These are phyloP conservation scores for Daldinia grandis DNA, from an alignment of 495 filamentous ascomycete genomes.

Conservation along the genomic window DNA sequence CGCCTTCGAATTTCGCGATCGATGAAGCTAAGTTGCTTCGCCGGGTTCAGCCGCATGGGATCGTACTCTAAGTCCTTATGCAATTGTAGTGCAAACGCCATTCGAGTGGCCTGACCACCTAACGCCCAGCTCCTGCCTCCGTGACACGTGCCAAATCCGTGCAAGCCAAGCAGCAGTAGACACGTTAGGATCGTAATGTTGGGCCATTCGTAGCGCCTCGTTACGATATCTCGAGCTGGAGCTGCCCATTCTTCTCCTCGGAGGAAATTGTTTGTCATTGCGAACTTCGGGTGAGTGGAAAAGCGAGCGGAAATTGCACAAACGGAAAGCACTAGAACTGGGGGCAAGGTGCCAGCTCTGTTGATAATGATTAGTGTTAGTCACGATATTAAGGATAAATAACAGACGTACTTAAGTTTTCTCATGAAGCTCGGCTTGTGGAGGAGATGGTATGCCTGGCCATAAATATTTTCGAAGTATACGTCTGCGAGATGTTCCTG, in stretches of 20 bases:
- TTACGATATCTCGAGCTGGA: slow-evolving; percentile 81
- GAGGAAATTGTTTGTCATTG: slow-evolving; percentile 83
- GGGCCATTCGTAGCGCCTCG: slow-evolving; percentile 88
- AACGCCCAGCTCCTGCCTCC: slow-evolving; percentile 95
- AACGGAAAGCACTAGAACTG: slow-evolving; percentile 87
- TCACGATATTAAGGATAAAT: slow-evolving; percentile 1
- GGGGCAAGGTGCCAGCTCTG: slow-evolving; percentile 69
- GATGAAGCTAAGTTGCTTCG: slow-evolving; percentile 80
- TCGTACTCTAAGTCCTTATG: slow-evolving; percentile 94
- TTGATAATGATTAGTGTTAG: slow-evolving; percentile 37
- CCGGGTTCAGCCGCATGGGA: slow-evolving; percentile 71
- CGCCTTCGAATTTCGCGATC: slow-evolving; percentile 91
- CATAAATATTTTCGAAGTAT: slow-evolving; percentile 96
- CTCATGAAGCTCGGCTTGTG: slow-evolving; percentile 98
- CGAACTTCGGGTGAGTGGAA: slow-evolving; percentile 90
- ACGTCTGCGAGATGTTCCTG: slow-evolving; percentile 95
- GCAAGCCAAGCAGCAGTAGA: slow-evolving; percentile 84
- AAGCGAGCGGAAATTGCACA: slow-evolving; percentile 94
- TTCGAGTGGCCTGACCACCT: slow-evolving; percentile 91
- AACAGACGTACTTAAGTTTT: slow-evolving; percentile 67
- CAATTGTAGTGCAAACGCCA: slow-evolving; percentile 95
- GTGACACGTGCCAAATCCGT: slow-evolving; percentile 97
- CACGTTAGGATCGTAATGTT: slow-evolving; percentile 96
- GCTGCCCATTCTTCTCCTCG: slow-evolving; percentile 91
- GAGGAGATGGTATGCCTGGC: slow-evolving; percentile 92